Evolutionary conservation across 495 filamentous ascomycete species (phyloP).

Genomic region (Tuber calosporum): DNA sequence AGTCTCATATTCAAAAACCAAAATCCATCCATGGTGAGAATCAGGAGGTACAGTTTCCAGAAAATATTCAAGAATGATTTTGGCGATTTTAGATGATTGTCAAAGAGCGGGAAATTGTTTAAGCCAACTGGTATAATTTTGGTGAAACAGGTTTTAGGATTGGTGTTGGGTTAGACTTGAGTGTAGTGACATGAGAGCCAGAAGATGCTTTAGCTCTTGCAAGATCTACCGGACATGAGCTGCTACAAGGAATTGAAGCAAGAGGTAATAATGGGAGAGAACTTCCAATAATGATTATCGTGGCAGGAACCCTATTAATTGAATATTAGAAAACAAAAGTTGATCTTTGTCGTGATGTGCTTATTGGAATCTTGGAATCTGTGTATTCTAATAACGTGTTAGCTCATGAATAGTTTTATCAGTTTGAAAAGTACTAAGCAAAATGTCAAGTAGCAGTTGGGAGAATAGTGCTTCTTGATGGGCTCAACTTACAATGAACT

Average conservation of each 20-base stretch:
- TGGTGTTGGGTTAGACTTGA: neutral
- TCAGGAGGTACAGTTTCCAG: no score
- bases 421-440: neutral
- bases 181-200: neutral
- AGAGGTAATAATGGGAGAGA: neutral
- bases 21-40: no score
- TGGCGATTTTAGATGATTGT: no score
- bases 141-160: neutral
- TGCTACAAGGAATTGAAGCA: neutral
- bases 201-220: neutral
- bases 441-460: neutral
- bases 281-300: neutral
- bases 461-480: neutral
- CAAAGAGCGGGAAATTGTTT: no score
- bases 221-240: neutral
- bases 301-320: neutral
- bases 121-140: neutral
- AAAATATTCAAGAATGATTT: no score
- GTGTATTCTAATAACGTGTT: neutral
- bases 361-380: neutral
- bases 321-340: neutral
- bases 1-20: no score
- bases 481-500: neutral
- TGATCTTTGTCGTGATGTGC: neutral
- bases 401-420: neutral